phyloP scores from a whole-genome alignment of 768 basidiomycete species.

The Boletus reticuloceps region DNA sequence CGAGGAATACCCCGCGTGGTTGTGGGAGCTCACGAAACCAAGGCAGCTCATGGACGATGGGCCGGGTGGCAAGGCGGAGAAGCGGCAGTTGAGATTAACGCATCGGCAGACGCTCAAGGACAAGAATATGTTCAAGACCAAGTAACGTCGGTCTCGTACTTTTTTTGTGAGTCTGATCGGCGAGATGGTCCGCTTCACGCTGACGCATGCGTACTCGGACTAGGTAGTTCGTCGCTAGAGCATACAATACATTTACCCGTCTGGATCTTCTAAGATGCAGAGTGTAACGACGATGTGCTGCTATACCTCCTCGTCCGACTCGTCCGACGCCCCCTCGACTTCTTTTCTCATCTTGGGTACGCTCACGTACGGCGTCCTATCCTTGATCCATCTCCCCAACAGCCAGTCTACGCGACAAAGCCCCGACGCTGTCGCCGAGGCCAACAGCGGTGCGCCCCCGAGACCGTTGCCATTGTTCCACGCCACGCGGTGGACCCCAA shows the following conservation, averaged over 20 bases:
- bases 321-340: slow-evolving; percentile 39
- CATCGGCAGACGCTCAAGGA: slow-evolving; percentile 75
- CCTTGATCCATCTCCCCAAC: slow-evolving; percentile 69
- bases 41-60: slow-evolving; percentile 63
- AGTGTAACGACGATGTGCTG: too few species aligned
- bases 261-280: too few species aligned
- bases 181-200: too few species aligned
- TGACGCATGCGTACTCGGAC: too few species aligned
- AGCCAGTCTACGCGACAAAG: slow-evolving; percentile 83
- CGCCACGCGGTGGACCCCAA: slow-evolving; percentile 70
- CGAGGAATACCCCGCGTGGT: slow-evolving; percentile 84
- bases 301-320: slow-evolving; percentile 27
- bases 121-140: slow-evolving; percentile 82
- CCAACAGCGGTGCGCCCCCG: slow-evolving; percentile 55
- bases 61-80: slow-evolving; percentile 65
- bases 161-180: background rate
- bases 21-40: slow-evolving; percentile 74
- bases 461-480: slow-evolving; percentile 85
- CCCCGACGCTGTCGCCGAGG: slow-evolving; percentile 80
- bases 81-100: slow-evolving; percentile 52
- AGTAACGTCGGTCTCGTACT: slow-evolving; percentile 35
- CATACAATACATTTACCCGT: too few species aligned
- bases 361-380: slow-evolving; percentile 62
- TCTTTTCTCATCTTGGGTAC: slow-evolving; percentile 64
- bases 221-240: background rate